phyloP scores from a whole-genome alignment of 106 monocot species.

The Platanthera zijinensis region DNA sequence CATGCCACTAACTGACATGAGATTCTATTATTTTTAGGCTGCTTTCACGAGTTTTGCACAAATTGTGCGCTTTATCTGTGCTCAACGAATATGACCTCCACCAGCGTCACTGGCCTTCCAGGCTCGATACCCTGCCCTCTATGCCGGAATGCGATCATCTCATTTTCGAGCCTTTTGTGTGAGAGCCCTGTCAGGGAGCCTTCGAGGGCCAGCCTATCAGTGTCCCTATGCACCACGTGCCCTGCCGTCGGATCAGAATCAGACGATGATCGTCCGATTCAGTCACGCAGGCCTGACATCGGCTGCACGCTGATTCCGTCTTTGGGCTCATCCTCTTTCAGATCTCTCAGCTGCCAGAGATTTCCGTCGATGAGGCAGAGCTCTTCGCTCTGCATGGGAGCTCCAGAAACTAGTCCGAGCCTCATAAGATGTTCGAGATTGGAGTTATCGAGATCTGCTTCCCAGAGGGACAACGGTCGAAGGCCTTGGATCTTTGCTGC shows the following conservation, averaged over 20 bases:
- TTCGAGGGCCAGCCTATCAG: slow-evolving; percentile 37
- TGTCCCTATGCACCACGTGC: slow-evolving; percentile 38
- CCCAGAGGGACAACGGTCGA: slow-evolving; percentile 32
- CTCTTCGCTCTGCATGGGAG: slow-evolving; percentile 40
- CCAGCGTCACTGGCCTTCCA: slow-evolving; percentile 30
- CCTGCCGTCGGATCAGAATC: slow-evolving; percentile 16
- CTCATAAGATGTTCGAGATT: slow-evolving; percentile 38
- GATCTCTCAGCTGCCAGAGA: slow-evolving; percentile 48
- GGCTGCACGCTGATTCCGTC: slow-evolving; percentile 25
- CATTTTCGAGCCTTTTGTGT: slow-evolving; percentile 39
- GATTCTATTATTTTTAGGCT: slow-evolving; percentile 30
- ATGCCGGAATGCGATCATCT: slow-evolving; percentile 67
- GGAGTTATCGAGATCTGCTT: slow-evolving; percentile 29
- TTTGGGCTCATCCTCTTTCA: slow-evolving; percentile 36
- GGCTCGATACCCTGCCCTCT: slow-evolving; percentile 92
- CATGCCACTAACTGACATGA: background rate
- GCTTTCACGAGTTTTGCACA: slow-evolving; percentile 92
- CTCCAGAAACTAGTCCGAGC: slow-evolving; percentile 35
- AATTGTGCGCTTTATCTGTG: slow-evolving; percentile 84
- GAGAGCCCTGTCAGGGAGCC: slow-evolving; percentile 36
- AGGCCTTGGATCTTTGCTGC: slow-evolving; percentile 29
- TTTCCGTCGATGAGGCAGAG: slow-evolving; percentile 36
- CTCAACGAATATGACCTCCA: slow-evolving; percentile 39
- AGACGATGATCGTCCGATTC: background rate
- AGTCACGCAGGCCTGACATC: slow-evolving; percentile 24